Evolutionary conservation across 148 eudicot genomes (phyloP), one percentile per base, ranked within the genome.

Genomic region (Persicaria maculosa): DNA sequence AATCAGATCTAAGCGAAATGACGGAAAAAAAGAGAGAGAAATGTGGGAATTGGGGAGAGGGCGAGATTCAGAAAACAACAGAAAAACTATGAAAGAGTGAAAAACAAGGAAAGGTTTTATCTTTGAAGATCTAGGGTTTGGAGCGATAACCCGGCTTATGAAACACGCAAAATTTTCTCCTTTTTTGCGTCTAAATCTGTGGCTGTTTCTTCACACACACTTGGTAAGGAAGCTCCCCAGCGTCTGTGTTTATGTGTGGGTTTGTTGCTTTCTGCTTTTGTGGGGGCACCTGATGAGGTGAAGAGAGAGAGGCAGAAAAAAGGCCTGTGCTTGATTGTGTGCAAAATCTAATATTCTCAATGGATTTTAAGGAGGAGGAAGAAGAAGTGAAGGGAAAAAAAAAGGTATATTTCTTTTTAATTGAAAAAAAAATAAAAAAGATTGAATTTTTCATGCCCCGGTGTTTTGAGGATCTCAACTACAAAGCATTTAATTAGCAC

Each of bases 161-260:
- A 65, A 65, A 9, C 70, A 65, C 70, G 70, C 70, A 12, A 65
- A 31, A 65, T 43, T 48, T 46, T 65, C 15, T 4, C 46, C 43
- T 40, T 10, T 40, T 65, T 40, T 17, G 10, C 25, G 55, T 52
- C 55, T 52, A 52, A 52, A 52, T 12, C 11, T 57, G 62, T 57
- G 62, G 25, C 62, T 57, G 25, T 25, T 57, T 57, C 62, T 25
- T 57, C 25, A 17, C 62, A 17, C 62, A 57, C 62, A 16, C 22
- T 65, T 65, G 70, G 70, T 31, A 14, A 65, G 70, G 70, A 65
- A 65, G 70, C 70, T 65, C 70, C 70, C 70, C 47, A 36, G 70
- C 7, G 46, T 40, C 46, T 65, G 40, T 59, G 67, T 9, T 17
- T 65, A 17, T 65, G 6, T 65, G 47, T 65, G 70, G 47, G 70